Conservation (phyloP, 2,329 filamentous ascomycete species). For the Epichloe festucae region DNA sequence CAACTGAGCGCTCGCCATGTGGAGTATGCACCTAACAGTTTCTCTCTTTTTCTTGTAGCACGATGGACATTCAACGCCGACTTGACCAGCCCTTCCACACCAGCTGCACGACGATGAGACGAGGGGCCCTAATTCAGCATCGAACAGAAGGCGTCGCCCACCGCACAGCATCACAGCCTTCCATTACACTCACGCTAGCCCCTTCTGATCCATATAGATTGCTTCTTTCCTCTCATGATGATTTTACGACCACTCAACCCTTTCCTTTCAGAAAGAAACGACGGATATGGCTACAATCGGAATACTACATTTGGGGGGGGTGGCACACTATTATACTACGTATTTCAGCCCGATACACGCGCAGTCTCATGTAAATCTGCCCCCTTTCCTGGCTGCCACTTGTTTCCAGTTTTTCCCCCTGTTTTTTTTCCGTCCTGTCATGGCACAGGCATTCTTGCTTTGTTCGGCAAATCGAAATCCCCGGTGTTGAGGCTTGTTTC, state of each 20-base stretch:
- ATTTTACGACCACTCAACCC: background rate
- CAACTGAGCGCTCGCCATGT: background rate
- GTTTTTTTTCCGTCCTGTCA: background rate
- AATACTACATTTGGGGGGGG: background rate
- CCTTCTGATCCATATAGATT: background rate
- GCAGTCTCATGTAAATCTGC: background rate
- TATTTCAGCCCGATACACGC: background rate
- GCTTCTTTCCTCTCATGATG: background rate
- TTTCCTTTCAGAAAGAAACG: background rate
- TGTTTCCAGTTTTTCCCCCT: background rate
- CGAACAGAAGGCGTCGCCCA: background rate
- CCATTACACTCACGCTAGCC: background rate
- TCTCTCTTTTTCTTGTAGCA: conserved; percentile 16
- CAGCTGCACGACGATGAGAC: conserved; percentile 5
- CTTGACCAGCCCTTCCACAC: background rate
- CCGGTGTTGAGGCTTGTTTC: background rate
- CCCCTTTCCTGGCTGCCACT: too few relatives aligned
- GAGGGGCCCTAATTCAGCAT: background rate
- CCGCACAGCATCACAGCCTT: background rate
- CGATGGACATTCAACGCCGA: conserved; percentile 29
- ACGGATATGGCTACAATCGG: background rate
- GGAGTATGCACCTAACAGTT: background rate
- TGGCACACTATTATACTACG: background rate
- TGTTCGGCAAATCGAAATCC: background rate
- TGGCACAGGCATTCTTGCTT: conserved; percentile 1